Base-by-base conservation (phyloP, 148 eudicot species). In the Diospyros lotus region DNA sequence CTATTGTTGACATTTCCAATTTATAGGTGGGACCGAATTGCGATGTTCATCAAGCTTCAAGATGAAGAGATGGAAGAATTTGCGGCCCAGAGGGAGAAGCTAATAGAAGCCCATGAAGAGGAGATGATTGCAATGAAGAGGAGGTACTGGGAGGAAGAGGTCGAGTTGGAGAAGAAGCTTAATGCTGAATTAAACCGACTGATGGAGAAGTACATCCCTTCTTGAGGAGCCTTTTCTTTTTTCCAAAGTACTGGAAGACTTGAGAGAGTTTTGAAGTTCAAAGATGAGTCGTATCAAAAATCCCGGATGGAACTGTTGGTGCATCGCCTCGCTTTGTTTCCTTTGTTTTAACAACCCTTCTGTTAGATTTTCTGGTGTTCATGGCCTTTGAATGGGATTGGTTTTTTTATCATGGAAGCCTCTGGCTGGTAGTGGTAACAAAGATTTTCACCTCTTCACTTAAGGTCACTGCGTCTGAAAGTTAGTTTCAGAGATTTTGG, bases 31-130 rank as follows among this genome's bases (percentile, higher is more conserved):
- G 87, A 86, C 15, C 77, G 83, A 42, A 62, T 74, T 75, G 80
- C 59, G 15, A 79, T 71, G 53, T 86, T 81, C 28, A 82, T 82
- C 69, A 45, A 76, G 73, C 7, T 64, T 2, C 93, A 93, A 66
- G 85, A 87, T 3, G 58, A 82, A 42, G 93, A 88, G 66, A 87
- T 86, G 86, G 84, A 78, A 7, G 83, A 81, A 39, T 91, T 79
- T 82, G 84, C n/a, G 0, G 73, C 45, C 0, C 86, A 87, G 82
- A 87, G 90, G 74, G 88, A 86, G 15, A 76, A 71, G 58, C 72
- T 91, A 80, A 51, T 80, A 10, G 40, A 73, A 68, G 53, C 17
- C 18, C 85, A 85, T 59, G 87, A 87, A 60, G 82, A 46, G 18
- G 56, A 68, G 69, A 91, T 42, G 79, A n/a, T 73, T 66, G 91